Conservation (phyloP, 2,329 filamentous ascomycete species). For the Cercospora beticola region DNA sequence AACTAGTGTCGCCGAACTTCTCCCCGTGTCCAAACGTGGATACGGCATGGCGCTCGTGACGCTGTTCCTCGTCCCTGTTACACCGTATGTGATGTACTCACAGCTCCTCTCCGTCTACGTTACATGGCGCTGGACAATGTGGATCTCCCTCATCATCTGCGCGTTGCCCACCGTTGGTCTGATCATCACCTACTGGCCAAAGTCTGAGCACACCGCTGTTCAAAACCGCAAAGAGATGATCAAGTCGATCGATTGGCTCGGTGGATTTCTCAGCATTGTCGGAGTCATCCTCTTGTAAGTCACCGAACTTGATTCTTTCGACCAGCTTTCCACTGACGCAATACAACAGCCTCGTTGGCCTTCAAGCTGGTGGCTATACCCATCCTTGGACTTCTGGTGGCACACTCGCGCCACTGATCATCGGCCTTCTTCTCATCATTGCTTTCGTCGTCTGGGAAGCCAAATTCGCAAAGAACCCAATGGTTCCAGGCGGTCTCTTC, state of each 20-base stretch:
- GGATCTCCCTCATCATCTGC: slow-evolving; percentile 43
- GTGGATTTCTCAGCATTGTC: slow-evolving; percentile 50
- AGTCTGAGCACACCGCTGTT: slow-evolving; percentile 1
- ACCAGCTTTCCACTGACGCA: background rate
- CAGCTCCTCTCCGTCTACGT: slow-evolving; percentile 19
- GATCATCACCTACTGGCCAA: slow-evolving; percentile 27
- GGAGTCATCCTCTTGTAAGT: slow-evolving; percentile 49
- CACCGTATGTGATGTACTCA: slow-evolving; percentile 22
- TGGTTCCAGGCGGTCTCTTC: slow-evolving; percentile 29
- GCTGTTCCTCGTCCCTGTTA: slow-evolving; percentile 16
- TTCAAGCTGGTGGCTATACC: slow-evolving; percentile 18
- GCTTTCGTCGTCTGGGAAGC: slow-evolving; percentile 33
- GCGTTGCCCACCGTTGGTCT: slow-evolving; percentile 52
- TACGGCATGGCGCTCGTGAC: slow-evolving; percentile 16
- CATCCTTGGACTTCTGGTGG: slow-evolving; percentile 25
- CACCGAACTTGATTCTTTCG: no score
- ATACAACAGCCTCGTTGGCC: slow-evolving; percentile 42
- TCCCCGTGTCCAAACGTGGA: slow-evolving; percentile 21
- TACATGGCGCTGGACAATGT: slow-evolving; percentile 19
- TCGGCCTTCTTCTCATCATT: slow-evolving; percentile 25
- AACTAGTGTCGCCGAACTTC: slow-evolving; percentile 10
- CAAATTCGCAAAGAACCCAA: slow-evolving; percentile 27
- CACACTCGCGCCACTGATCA: slow-evolving; percentile 28
- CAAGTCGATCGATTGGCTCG: slow-evolving; percentile 50
- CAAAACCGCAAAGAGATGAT: slow-evolving; percentile 37